A percentile compares a stretch with the other conserved stretches of the same genome.
Conservation (phyloP, 305 asterid species). For the Withania somnifera region DNA sequence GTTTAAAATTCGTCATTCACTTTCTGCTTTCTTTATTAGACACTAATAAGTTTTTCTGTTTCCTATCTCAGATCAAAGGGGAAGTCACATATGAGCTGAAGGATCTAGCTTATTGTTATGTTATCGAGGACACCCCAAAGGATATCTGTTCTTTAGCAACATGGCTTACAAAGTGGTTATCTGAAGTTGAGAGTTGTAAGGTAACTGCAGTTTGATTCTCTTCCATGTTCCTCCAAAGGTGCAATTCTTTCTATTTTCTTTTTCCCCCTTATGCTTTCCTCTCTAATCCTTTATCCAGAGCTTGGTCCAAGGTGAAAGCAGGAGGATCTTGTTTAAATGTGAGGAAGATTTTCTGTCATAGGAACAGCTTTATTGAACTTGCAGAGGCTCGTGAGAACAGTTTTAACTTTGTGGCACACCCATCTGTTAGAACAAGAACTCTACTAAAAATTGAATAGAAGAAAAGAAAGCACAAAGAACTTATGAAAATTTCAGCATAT, state of each 20-base stretch:
- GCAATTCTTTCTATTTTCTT: not conserved
- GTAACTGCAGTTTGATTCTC: constrained; percentile 21
- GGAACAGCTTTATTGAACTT: not conserved
- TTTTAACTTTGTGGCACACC: not conserved
- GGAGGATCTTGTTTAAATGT: not conserved
- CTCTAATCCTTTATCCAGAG: not conserved
- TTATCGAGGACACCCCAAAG: constrained; percentile 41
- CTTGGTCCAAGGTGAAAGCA: not conserved
- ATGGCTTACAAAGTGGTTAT: constrained; percentile 68
- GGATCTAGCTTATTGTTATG: constrained; percentile 86
- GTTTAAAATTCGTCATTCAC: not conserved
- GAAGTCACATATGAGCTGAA: constrained; percentile 84
- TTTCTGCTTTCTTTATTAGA: not conserved
- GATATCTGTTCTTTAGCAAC: constrained; percentile 79
- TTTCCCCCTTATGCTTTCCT: not conserved
- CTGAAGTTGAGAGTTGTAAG: constrained; percentile 84
- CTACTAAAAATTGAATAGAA: no score
- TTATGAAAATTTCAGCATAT: no score
- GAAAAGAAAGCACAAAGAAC: no score
- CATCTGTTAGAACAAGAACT: no score
- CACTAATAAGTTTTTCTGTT: not conserved
- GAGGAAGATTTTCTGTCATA: not conserved
- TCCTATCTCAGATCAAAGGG: constrained; percentile 53
- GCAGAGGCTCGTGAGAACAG: not conserved
- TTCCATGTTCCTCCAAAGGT: not conserved